A percentile compares a stretch with the other conserved stretches of the same genome.
phyloP scores from a whole-genome alignment of 352 stramenopile genomes.

The Globisporangium orthogonon region DNA sequence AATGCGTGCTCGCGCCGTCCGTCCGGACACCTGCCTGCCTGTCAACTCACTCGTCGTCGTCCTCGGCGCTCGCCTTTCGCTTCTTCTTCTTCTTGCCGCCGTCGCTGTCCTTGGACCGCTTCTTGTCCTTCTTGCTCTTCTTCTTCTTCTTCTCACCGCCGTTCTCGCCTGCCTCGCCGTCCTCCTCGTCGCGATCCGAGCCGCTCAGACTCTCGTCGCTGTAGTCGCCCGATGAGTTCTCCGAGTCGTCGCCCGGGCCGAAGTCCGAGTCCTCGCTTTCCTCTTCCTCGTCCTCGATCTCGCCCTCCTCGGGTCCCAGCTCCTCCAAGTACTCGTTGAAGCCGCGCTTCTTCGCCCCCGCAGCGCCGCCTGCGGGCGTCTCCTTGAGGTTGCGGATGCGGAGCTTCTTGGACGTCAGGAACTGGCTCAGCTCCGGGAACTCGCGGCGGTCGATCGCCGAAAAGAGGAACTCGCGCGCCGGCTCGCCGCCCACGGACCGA shows the following conservation, averaged over 20 bases:
- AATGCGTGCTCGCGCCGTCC: not conserved
- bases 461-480: conserved; percentile 90
- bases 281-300: conserved; percentile 87
- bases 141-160: conserved; percentile 54
- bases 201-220: conserved; percentile 78
- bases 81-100: conserved; percentile 14
- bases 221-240: conserved; percentile 71
- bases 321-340: conserved; percentile 79
- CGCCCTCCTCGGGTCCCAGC: conserved; percentile 75
- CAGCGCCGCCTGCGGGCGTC: conserved; percentile 36
- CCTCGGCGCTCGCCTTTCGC: conserved; percentile 3
- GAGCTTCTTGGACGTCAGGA: conserved; percentile 94
- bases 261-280: conserved; percentile 92
- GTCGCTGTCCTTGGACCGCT: conserved; percentile 16
- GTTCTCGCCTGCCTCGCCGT: conserved; percentile 42
- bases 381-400: conserved; percentile 92
- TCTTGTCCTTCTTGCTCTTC: conserved; percentile 49
- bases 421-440: conserved; percentile 93
- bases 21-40: not conserved
- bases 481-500: conserved; percentile 81
- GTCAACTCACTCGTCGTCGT: conserved; percentile 7
- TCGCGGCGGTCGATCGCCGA: conserved; percentile 95
- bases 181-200: conserved; percentile 73
- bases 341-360: conserved; percentile 60
- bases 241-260: conserved; percentile 66